Base-by-base conservation (phyloP, 2,329 filamentous ascomycete species). In the Cercospora brassicicola region DNA sequence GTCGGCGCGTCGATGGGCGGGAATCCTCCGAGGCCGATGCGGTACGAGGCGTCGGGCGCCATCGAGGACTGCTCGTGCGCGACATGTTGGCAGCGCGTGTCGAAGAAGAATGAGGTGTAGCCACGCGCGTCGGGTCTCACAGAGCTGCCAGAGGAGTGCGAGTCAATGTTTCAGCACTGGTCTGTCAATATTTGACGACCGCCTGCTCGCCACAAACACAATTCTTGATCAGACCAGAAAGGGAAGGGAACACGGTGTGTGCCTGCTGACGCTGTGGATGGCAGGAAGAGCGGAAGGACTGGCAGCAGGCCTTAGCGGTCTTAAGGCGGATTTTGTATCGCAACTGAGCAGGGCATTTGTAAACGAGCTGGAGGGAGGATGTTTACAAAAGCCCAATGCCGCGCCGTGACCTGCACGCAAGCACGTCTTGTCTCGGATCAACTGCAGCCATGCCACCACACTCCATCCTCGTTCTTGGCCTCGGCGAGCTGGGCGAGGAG, bases 401-500 rank as follows among this genome's bases (percentile, higher is more conserved):
- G 18, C 10, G 20, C 48, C 20, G 7, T 26, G 11, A 51, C 15
- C 18, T 20, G 18, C 20, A 13, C 45, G 45, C n/a, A n/a, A 42
- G 23, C 18, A 26, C 60, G 42, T 55, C 45, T 31, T 31, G 13
- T 15, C 18, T 26, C 26, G n/a, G 20, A 13, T 55, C 23, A 30
- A 15, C 20, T 55, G 48, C 48, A 30, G 51, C 53, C 23, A 62
- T 62, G 57, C 18, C 60, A 36, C 39, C 59, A 15, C 5, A 23
- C 2, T 68, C 69, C 10, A 80, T 90, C 66, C 86, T 91, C 60
- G 81, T 91, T 61, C 79, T 91, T 67, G 89, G 89, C 62, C 86
- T 87, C n/a, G 89, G 89, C 67, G 89, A 91, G 79, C 84, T 91
- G 13, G 89, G 89, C 59, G 79, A 81, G 4, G 82, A 85, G 15